Percentiles rank a stretch among this genome's conserved stretches.
phyloP scores from a whole-genome alignment of 345 rosid genomes.

The Chamaenerion angustifolium region DNA sequence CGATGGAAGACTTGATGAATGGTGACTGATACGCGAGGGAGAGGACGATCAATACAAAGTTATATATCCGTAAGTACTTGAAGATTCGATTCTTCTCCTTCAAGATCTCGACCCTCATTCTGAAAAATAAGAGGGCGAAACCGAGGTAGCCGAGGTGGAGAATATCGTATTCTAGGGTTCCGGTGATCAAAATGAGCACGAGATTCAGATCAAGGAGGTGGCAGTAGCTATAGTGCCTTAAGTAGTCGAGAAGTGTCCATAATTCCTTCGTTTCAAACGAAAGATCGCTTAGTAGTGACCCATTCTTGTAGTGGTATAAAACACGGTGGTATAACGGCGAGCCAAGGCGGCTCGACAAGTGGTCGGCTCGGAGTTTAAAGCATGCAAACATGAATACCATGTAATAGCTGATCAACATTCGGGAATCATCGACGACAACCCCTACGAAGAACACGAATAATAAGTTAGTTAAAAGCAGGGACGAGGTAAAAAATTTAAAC shows the following conservation, averaged over 20 bases:
- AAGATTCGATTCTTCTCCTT: conserved; percentile 27
- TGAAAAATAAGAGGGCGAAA: conserved; percentile 36
- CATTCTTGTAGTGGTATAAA: conserved; percentile 16
- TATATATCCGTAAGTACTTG: conserved; percentile 30
- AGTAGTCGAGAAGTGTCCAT: conserved; percentile 33
- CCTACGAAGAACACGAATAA: conserved; percentile 13
- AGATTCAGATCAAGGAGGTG: conserved; percentile 32
- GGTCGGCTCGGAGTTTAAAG: conserved; percentile 29
- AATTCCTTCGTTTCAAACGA: conserved; percentile 25
- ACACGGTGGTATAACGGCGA: conserved; percentile 17
- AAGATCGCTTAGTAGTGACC: conserved; percentile 21
- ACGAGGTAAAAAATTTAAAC: not conserved
- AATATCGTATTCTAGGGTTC: conserved; percentile 48
- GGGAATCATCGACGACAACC: conserved; percentile 23
- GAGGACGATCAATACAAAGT: conserved; percentile 26
- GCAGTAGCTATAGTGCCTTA: conserved; percentile 29
- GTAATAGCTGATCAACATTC: conserved; percentile 31
- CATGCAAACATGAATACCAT: conserved; percentile 28
- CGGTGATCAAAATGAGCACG: conserved; percentile 31
- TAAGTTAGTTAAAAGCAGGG: not conserved
- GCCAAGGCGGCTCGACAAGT: conserved; percentile 19
- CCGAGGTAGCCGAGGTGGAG: conserved; percentile 49
- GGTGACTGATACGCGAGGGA: conserved; percentile 41
- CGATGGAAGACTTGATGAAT: conserved; percentile 17
- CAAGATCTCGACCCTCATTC: conserved; percentile 28